A percentile compares a stretch with the other conserved stretches of the same genome.
phyloP scores from a whole-genome alignment of 495 filamentous ascomycete genomes.

The Parathielavia hyrcaniae region DNA sequence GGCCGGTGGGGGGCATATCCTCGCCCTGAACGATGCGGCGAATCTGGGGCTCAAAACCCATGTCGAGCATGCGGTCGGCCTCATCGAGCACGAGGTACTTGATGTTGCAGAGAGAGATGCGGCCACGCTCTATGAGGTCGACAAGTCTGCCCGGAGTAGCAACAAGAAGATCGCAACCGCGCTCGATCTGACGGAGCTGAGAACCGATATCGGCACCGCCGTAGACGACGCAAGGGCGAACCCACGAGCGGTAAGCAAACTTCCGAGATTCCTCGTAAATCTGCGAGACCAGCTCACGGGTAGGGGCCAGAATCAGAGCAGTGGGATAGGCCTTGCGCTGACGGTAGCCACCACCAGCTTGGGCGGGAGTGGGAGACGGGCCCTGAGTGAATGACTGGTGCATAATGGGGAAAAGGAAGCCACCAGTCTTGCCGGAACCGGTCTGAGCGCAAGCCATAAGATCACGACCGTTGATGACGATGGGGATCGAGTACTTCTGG shows the following conservation, averaged over 20 bases:
- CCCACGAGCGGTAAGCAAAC: constrained; percentile 98
- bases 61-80: constrained; percentile 99
- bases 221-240: constrained; percentile 95
- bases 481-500: constrained; percentile 96
- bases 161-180: constrained; percentile 93
- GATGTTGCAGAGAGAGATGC: constrained; percentile 93
- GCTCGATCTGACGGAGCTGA: constrained; percentile 94
- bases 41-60: constrained; percentile 99
- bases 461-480: constrained; percentile 93
- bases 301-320: constrained; percentile 89
- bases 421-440: constrained; percentile 98
- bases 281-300: constrained; percentile 95
- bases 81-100: constrained; percentile 99
- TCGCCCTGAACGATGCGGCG: constrained; percentile 96
- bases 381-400: constrained; percentile 91
- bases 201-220: constrained; percentile 97
- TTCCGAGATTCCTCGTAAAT: constrained; percentile 97
- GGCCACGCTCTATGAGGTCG: constrained; percentile 95
- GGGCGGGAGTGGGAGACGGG: constrained; percentile 60
- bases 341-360: constrained; percentile 64
- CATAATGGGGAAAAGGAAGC: constrained; percentile 97
- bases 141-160: constrained; percentile 95
- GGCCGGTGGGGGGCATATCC: constrained; percentile 83
- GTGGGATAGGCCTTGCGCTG: constrained; percentile 96
- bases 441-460: constrained; percentile 99